Evolutionary conservation across 2,329 filamentous ascomycete genomes (phyloP), one percentile per base, ranked within the genome.

Genomic region (Ophiostoma ulmi): DNA sequence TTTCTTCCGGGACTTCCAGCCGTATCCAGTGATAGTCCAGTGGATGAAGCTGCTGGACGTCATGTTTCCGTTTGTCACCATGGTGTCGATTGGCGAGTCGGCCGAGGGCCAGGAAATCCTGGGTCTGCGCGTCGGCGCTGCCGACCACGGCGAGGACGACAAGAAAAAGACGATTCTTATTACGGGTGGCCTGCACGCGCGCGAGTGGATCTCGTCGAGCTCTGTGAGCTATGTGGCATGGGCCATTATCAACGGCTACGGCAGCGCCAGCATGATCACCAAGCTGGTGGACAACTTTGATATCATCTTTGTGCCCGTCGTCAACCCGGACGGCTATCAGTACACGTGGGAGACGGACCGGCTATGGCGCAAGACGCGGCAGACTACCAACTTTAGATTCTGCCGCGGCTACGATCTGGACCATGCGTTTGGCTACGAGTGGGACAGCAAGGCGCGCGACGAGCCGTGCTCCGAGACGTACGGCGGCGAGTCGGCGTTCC

Each of bases 141-240:
- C 65, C 1, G 61, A 14, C 3, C 67, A 58, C 86, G 70, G 73
- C 17, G 20, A 13, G 35, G 58, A 26, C 6, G 41, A 67, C 20
- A 69, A 71, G 58, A 74, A 73, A 48, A 77, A 79, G 72, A 78
- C 78, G 2, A 78, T 79, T 20, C 73, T 76, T 68, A 83, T 99
- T 26, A 89, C 89, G 4, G 95, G 93, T 70, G 94, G 94, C 67
- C 85, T 91, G n/a, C 95, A 98, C 79, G 94, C 94, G 3, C 88
- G 95, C 52, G 95, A 99, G 83, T 99, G 95, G 95, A 97, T 99
- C 74, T 92, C 93, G 66, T 93, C 91, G 0, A 95, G 90, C 76
- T 97, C 93, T 0, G 92, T 96, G 69, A 96, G 91, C 76, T 98
- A 97, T 76, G 82, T 97, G 39, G 93, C 94, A 11, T 97, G 95